Percentiles rank a stretch among this genome's conserved stretches.
phyloP scores from a whole-genome alignment of 768 basidiomycete genomes.

The Chalciporus piperatus region DNA sequence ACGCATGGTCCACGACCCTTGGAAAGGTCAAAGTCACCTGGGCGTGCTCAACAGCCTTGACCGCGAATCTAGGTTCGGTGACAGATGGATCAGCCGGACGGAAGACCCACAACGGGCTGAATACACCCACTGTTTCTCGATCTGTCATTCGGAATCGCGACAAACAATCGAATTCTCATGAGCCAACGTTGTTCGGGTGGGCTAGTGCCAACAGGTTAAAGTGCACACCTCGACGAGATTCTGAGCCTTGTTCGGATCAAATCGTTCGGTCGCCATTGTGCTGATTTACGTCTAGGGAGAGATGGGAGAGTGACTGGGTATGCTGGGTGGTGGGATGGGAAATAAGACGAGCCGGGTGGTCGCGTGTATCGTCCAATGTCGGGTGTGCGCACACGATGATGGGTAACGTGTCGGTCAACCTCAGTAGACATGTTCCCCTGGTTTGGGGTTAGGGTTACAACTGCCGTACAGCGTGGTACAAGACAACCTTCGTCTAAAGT shows the following conservation, averaged over 20 bases:
- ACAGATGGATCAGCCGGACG: slow-evolving; percentile 11
- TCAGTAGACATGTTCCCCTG: slow-evolving; percentile 8
- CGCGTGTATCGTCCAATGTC: neutral
- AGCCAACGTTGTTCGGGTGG: slow-evolving; percentile 20
- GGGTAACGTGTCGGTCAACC: neutral
- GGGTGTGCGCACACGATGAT: neutral
- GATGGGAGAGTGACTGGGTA: neutral
- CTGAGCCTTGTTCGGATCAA: slow-evolving; percentile 90
- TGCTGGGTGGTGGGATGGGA: neutral
- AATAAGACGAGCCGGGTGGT: neutral
- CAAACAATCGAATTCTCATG: slow-evolving; percentile 9
- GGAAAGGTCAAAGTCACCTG: slow-evolving; percentile 52
- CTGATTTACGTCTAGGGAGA: slow-evolving; percentile 19
- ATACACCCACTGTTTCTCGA: slow-evolving; percentile 87
- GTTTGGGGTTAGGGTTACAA: slow-evolving; percentile 21
- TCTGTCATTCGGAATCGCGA: slow-evolving; percentile 44
- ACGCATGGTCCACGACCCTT: slow-evolving; percentile 1
- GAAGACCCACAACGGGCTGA: neutral
- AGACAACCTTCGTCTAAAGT: neutral
- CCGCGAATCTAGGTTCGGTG: slow-evolving; percentile 36
- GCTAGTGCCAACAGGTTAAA: slow-evolving; percentile 3
- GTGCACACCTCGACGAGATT: slow-evolving; percentile 79
- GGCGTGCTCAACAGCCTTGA: slow-evolving; percentile 94
- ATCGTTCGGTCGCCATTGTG: slow-evolving; percentile 49
- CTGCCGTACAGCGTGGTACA: no score